Evolutionary conservation across 2,329 filamentous ascomycete species (phyloP).

Genomic region (Beauveria australis): DNA sequence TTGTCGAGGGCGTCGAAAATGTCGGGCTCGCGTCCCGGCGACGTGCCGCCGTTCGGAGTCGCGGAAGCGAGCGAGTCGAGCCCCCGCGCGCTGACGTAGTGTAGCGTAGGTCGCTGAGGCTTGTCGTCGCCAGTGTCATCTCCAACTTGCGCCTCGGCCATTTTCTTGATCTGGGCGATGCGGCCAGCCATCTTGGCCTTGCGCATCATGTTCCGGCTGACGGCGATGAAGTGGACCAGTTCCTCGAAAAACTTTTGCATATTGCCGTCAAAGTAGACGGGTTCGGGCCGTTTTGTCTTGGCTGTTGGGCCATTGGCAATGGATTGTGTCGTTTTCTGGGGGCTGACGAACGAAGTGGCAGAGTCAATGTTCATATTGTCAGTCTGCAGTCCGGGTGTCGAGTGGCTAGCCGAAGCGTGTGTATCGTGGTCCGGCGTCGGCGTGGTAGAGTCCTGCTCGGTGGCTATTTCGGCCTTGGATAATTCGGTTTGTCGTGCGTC

Average conservation of each 20-base stretch:
- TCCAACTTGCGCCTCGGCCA: constrained; percentile 51
- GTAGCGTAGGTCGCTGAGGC: constrained; percentile 17
- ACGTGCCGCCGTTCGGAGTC: constrained; percentile 17
- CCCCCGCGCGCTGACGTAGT: constrained; percentile 31
- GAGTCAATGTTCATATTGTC: constrained; percentile 7
- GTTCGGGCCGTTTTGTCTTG: constrained; percentile 43
- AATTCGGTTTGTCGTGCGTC: constrained; percentile 53
- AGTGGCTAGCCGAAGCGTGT: background rate
- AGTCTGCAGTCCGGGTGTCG: background rate
- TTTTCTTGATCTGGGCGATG: constrained; percentile 55
- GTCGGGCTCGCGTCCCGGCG: constrained; percentile 25
- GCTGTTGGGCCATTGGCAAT: background rate
- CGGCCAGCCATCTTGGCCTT: constrained; percentile 81
- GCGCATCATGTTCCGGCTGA: constrained; percentile 72
- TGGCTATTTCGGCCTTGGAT: constrained; percentile 34
- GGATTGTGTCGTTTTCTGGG: background rate
- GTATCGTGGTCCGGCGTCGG: background rate
- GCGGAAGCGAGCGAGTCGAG: constrained; percentile 17
- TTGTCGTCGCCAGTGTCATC: constrained; percentile 36
- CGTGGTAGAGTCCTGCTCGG: constrained; percentile 12
- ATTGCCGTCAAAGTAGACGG: constrained; percentile 83
- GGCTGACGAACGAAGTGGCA: background rate
- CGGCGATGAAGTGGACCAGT: constrained; percentile 72
- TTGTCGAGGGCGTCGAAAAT: constrained; percentile 70
- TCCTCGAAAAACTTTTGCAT: constrained; percentile 77